phyloP scores from a whole-genome alignment of 495 filamentous ascomycete genomes.

The Talaromyces stipitatus region DNA sequence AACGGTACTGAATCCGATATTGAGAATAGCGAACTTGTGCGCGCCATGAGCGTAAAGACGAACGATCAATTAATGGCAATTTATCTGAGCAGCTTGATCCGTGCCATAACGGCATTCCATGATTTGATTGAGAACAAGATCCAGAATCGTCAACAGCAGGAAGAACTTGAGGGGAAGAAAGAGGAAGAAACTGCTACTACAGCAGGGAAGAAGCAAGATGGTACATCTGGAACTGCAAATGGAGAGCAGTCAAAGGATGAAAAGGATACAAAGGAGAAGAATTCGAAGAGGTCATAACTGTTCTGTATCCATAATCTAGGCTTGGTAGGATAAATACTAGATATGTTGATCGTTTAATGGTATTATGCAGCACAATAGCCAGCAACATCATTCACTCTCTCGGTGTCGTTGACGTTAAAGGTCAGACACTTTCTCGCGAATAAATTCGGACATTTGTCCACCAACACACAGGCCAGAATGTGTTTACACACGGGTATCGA shows the following conservation, averaged over 20 bases:
- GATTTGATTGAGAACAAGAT: slow-evolving; percentile 99
- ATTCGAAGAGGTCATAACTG: slow-evolving; percentile 40
- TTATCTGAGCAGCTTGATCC: slow-evolving; percentile 91
- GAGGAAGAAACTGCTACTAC: slow-evolving; percentile 49
- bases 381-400: slow-evolving; percentile 51
- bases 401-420: slow-evolving; percentile 41
- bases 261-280: slow-evolving; percentile 54
- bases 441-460: slow-evolving; percentile 53
- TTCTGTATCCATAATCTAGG: slow-evolving; percentile 2
- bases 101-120: slow-evolving; percentile 97
- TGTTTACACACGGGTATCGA: slow-evolving; percentile 76
- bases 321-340: slow-evolving; percentile 3
- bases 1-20: slow-evolving; percentile 43
- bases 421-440: slow-evolving; percentile 49
- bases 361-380: slow-evolving; percentile 56
- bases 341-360: not conserved
- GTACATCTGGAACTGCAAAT: slow-evolving; percentile 31
- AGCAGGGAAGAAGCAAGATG: slow-evolving; percentile 47
- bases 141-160: slow-evolving; percentile 93
- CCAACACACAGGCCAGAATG: slow-evolving; percentile 73
- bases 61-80: slow-evolving; percentile 98
- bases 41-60: slow-evolving; percentile 97
- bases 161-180: slow-evolving; percentile 84
- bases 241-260: slow-evolving; percentile 59
- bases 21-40: slow-evolving; percentile 73